Percentiles rank a stretch among this genome's conserved stretches.
Conservation (phyloP, 192 early-diverging fungal genomes). For the Dissophora ornata region DNA sequence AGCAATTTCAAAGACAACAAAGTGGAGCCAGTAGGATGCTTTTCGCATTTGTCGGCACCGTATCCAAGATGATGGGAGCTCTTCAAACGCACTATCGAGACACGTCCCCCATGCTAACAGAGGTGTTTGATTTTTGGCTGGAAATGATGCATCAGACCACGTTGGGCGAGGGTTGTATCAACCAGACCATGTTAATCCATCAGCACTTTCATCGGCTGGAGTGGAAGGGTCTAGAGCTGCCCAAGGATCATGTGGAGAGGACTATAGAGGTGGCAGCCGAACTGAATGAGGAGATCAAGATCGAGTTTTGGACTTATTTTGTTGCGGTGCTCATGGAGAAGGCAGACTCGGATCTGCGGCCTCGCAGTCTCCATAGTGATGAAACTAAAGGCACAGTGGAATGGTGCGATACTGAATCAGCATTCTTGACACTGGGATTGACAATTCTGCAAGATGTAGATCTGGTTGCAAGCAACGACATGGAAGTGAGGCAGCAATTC, state of each 20-base stretch:
- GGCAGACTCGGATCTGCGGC: conserved; percentile 28
- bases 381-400: not conserved
- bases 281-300: conserved; percentile 14
- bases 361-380: not conserved
- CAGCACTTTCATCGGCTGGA: conserved; percentile 47
- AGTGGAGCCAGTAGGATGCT: conserved; percentile 43
- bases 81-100: conserved; percentile 15
- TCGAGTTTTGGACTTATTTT: conserved; percentile 46
- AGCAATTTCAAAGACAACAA: conserved; percentile 43
- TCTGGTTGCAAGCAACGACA: conserved; percentile 16
- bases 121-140: conserved; percentile 35
- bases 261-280: conserved; percentile 14
- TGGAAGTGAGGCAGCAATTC: conserved; percentile 31
- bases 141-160: conserved; percentile 26
- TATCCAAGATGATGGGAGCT: conserved; percentile 36
- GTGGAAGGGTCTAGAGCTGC: conserved; percentile 27
- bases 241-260: conserved; percentile 7
- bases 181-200: conserved; percentile 48
- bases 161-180: conserved; percentile 20
- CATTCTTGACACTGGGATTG: conserved; percentile 28
- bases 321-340: conserved; percentile 37
- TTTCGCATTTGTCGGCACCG: conserved; percentile 41
- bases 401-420: conserved; percentile 26
- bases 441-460: conserved; percentile 28
- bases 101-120: conserved; percentile 9